Conservation (phyloP, 139 green algal genomes). For the Volvox reticuliferus region DNA sequence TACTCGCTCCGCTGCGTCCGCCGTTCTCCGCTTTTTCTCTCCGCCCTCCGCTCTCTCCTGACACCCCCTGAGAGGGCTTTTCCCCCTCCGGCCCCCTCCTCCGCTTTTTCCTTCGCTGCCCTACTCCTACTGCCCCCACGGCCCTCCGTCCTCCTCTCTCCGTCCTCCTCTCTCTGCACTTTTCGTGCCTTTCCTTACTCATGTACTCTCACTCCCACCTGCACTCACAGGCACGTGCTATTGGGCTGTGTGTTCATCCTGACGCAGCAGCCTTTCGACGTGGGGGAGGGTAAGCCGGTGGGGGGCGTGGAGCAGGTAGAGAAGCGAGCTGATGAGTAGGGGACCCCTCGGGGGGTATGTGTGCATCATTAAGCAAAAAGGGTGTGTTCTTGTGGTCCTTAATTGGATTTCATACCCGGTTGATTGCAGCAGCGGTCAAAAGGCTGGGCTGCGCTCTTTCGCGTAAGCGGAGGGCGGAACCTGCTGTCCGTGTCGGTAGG, state of each 20-base stretch:
- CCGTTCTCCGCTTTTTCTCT: not conserved
- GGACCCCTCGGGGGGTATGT: no score
- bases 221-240: conserved; percentile 14
- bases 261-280: conserved; percentile 50
- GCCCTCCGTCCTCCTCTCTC: not conserved
- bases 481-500: not conserved
- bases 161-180: no score
- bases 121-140: not conserved
- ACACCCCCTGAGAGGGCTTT: not conserved
- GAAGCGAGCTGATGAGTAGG: no score
- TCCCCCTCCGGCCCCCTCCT: not conserved
- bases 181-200: no score
- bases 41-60: not conserved
- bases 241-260: conserved; percentile 28
- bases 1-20: no score
- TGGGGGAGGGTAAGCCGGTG: conserved; percentile 36
- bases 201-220: not conserved
- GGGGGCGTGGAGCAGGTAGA: not conserved
- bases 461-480: no score
- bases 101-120: no score
- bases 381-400: no score
- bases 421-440: no score
- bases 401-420: no score
- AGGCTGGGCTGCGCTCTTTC: no score
- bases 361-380: no score